Conservation (phyloP, 2,329 filamentous ascomycete genomes). For the Clathrospora elynae region DNA sequence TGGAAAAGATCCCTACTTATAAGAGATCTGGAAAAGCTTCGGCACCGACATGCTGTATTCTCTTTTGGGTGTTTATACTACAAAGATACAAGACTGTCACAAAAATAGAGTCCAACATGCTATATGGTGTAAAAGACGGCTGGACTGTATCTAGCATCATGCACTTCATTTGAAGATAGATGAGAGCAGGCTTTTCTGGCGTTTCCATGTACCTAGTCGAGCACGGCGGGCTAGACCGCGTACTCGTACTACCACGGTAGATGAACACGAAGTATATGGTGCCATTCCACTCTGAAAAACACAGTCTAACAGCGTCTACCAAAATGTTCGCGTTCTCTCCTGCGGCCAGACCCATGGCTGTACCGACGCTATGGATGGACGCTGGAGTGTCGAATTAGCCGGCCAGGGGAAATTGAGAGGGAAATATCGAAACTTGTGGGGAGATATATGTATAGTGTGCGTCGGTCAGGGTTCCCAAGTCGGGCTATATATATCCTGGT, state of each 20-base stretch:
- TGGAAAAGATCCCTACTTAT: slow-evolving; percentile 30
- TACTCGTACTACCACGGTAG: slow-evolving; percentile 13
- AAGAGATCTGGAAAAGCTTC: slow-evolving; percentile 13
- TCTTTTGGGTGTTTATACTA: no score
- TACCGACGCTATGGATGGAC: slow-evolving; percentile 25
- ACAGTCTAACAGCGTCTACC: slow-evolving; percentile 13
- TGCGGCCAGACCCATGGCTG: slow-evolving; percentile 22
- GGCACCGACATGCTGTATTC: background rate
- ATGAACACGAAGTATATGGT: slow-evolving; percentile 24
- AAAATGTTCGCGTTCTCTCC: slow-evolving; percentile 11
- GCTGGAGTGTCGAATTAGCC: slow-evolving; percentile 25
- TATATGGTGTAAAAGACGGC: slow-evolving; percentile 10
- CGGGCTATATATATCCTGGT: slow-evolving; percentile 17
- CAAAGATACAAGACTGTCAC: no score
- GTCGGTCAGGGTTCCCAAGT: slow-evolving; percentile 25
- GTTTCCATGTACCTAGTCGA: slow-evolving; percentile 16
- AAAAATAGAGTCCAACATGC: no score
- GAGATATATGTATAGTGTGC: slow-evolving; percentile 37
- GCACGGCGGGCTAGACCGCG: slow-evolving; percentile 22
- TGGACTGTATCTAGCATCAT: slow-evolving; percentile 22
- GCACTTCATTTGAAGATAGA: slow-evolving; percentile 42
- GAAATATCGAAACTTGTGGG: slow-evolving; percentile 28
- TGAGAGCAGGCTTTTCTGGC: slow-evolving; percentile 27
- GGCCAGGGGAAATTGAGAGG: slow-evolving; percentile 17
- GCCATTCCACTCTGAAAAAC: slow-evolving; percentile 25